Percentiles rank a stretch among this genome's conserved stretches.
Evolutionary conservation across 202 grass and related monocot genomes (phyloP).

Genomic region (Zoysia matrella): DNA sequence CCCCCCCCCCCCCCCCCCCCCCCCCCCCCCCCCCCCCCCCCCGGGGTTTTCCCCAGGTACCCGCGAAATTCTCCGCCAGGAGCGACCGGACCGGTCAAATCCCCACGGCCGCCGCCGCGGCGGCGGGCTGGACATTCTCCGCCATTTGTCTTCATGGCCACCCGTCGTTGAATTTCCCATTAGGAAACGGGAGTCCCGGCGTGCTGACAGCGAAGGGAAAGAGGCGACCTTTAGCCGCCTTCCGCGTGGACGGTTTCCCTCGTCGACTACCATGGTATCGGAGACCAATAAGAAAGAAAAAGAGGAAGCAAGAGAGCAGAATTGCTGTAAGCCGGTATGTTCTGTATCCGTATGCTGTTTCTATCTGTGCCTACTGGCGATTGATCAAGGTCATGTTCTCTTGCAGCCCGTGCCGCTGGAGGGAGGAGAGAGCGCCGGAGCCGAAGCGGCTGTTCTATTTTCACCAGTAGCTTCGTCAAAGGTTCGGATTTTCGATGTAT

Average conservation of each 20-base stretch:
- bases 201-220: neutral
- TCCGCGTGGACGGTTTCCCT: neutral
- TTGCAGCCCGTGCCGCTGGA: constrained; percentile 2
- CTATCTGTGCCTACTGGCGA: neutral
- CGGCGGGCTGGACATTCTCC: neutral
- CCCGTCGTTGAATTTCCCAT: neutral
- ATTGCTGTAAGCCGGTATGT: neutral
- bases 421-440: neutral
- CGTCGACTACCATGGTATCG: neutral
- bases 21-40: no score
- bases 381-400: neutral
- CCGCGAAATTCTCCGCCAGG: neutral
- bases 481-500: neutral
- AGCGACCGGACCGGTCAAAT: neutral
- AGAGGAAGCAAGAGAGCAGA: neutral
- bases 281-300: neutral
- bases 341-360: neutral
- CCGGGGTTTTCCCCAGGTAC: neutral
- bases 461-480: neutral
- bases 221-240: neutral
- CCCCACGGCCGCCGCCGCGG: neutral
- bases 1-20: no score
- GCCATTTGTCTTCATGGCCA: neutral
- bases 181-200: neutral
- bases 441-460: neutral